Evolutionary conservation across 306 rosid species (phyloP).

Genomic region (Cicer pinnatifidum): DNA sequence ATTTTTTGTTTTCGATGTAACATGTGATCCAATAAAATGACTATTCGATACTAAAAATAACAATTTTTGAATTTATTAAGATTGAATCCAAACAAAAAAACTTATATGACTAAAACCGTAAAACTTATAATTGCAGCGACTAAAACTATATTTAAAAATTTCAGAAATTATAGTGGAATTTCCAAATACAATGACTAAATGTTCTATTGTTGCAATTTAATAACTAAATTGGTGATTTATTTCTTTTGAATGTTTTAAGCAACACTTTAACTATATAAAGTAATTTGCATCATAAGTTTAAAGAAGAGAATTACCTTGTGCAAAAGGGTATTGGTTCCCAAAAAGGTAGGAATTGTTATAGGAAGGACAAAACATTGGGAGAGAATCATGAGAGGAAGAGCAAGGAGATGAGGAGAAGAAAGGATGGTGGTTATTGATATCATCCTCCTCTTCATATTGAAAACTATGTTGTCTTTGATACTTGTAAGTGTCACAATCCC

Average conservation of each 20-base stretch:
- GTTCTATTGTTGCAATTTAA: neutral
- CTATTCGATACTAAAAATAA: no score
- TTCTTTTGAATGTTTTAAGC: neutral
- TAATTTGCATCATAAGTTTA: neutral
- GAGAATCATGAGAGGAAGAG: constrained; percentile 67
- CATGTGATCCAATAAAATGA: no score
- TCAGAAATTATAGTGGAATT: no score
- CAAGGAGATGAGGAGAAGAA: constrained; percentile 61
- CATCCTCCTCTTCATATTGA: constrained; percentile 57
- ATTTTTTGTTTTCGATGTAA: no score
- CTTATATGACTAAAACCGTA: no score
- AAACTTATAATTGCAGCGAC: no score
- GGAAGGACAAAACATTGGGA: constrained; percentile 52
- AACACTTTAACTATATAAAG: neutral
- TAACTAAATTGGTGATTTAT: neutral
- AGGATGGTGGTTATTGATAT: constrained; percentile 48
- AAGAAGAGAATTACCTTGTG: constrained; percentile 53
- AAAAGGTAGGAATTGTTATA: constrained; percentile 35
- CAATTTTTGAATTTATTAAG: no score
- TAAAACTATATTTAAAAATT: no score
- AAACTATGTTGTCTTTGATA: constrained; percentile 61
- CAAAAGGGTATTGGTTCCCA: constrained; percentile 40
- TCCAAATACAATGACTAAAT: no score
- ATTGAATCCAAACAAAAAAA: no score
- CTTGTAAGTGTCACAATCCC: constrained; percentile 48